Evolutionary conservation across 768 basidiomycete genomes (phyloP), one percentile per base, ranked within the genome.

Genomic region (Russula dissimulans): DNA sequence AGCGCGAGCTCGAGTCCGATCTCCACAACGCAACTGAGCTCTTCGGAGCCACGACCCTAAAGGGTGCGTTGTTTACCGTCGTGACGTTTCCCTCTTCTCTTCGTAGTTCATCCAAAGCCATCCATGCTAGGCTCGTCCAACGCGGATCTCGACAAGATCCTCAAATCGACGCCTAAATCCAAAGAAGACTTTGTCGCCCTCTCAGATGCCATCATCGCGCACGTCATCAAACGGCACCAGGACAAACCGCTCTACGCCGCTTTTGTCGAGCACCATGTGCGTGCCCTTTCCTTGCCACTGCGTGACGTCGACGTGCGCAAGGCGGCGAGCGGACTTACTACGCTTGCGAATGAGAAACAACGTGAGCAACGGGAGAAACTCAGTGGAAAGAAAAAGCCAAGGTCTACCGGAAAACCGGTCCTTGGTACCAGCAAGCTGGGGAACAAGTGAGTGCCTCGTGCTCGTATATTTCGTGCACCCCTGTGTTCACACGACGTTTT

Each of bases 261-360:
- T 0, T 97, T 99, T 67, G 80, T 93, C 58, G 94, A 97, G 68
- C 81, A 90, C 64, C 85, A 94, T 64, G 84, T 83, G 17, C 84
- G 86, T 48, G 85, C 85, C 53, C 74, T 97, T 15, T 85, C 87
- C 0, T 73, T 77, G 60, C 83, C 91, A 5, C 79, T 98, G 56
- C 89, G 86, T 67, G 93, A 97, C 62, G 84, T 93, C 54, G 95
- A 99, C 67, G 86, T 93, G 31, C 82, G 94, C 62, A 97, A 97
- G 70, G 90, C 83, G 0, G 90, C 92, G 0, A 88, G 84, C 52
- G 84, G 78, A 4, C 75, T 99, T 56, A 91, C 90, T 15, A 86
- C 89, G 3, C 78, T 98, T 6, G 89, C 93, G 52, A 97, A 95
- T 68, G 92, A 95, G 76, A 99, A 98, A 76, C 91, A 95, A 75